Base-by-base conservation (phyloP, 805 yeast genomes). In the Gaillardinia entomophila region DNA sequence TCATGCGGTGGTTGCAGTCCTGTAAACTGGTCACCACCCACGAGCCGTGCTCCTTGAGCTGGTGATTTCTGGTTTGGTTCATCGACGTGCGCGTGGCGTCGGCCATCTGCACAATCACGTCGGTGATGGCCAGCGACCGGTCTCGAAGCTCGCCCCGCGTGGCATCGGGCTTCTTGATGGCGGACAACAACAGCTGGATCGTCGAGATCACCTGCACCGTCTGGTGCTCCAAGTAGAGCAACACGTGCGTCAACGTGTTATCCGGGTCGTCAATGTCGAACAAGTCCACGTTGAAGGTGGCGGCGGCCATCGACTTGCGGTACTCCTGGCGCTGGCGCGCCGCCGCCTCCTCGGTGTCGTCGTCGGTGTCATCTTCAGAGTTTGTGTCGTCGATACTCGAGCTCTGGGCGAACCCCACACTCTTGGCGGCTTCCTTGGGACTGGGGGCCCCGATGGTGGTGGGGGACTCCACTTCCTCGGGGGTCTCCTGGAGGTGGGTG, bases 161-260 rank as follows among this genome's bases (percentile, higher is more conserved):
- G 1, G 86, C 79, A 48, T 82, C 79, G 13, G 87, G 85, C 45
- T 76, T 75, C 56, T 82, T 82, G 45, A 84, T 84, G 0, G 90
- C 77, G 3, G 79, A 75, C 37, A 90, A 68, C 40, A 90, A 68
- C 13, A 83, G 75, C 53, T 89, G 96, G 45, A 89, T 89, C 0
- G 96, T 85, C 11, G 88, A 75, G 30, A 90, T 89, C 2, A 90
- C 96, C 48, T 83, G 83, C 12, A 85, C 89, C 0, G 97, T 89
- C 60, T 89, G 96, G 57, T 87, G 95, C 55, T 90, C 97, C 48
- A 90, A 68, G 53, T 88, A 90, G 18, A 79, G 68, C 47, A 89
- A 73, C 37, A 90, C 76, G 48, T 87, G 94, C 6, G 86, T 77
- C 41, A 89, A 70, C 1, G 96, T 83, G 53, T 86, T 85, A 49